These are phyloP conservation scores for Citrus unshiu DNA, from an alignment of 345 rosid species.

Conservation along the genomic window DNA sequence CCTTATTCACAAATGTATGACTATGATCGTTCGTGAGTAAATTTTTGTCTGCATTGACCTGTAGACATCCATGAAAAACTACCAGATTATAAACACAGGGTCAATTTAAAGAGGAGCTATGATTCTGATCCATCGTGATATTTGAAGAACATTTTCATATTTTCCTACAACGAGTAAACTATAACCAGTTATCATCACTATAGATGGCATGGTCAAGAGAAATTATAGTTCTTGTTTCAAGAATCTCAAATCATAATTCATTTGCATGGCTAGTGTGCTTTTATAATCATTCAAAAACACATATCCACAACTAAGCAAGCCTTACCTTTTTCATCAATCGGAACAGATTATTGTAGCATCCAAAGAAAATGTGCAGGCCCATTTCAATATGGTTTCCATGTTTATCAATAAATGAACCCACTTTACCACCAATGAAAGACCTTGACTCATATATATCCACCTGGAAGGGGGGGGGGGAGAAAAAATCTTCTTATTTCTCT, in stretches of 20 bases:
- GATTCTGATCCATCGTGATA: neutral
- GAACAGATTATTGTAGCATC: too few species aligned
- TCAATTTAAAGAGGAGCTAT: neutral
- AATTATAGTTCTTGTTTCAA: neutral
- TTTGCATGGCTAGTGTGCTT: neutral
- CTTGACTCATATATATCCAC: constrained; percentile 94
- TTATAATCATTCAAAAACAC: neutral
- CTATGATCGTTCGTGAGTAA: constrained; percentile 94
- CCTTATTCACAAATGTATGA: constrained; percentile 94
- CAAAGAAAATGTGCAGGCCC: constrained; percentile 33
- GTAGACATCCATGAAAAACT: constrained; percentile 14
- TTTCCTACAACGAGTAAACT: neutral
- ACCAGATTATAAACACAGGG: constrained; percentile 7
- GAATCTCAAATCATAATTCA: neutral
- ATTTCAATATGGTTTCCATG: constrained; percentile 91
- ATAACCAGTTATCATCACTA: neutral
- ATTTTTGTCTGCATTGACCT: constrained; percentile 92
- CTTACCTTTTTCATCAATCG: neutral
- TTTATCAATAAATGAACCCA: constrained; percentile 77
- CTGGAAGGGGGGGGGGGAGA: constrained; percentile 26
- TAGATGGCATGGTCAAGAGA: neutral
- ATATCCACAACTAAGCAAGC: constrained; percentile 1
- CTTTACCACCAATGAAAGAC: constrained; percentile 96
- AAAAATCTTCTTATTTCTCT: neutral
- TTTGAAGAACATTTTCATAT: neutral